Evolutionary conservation across 345 rosid species (phyloP).

Genomic region (Cardamine chenopodiifolia): DNA sequence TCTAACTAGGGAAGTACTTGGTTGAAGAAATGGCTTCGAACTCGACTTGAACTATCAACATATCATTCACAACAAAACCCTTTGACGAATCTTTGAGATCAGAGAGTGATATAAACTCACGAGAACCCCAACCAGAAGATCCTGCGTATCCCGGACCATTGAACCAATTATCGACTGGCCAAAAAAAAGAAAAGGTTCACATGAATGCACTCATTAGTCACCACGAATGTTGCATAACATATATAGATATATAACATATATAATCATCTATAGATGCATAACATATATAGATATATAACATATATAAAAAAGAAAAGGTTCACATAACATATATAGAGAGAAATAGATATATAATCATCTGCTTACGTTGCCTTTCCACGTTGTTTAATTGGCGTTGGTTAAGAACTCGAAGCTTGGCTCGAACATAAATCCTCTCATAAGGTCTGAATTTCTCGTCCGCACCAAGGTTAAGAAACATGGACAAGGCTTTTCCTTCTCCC

Average conservation of each 20-base stretch:
- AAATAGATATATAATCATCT: neutral
- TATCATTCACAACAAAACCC: constrained; percentile 26
- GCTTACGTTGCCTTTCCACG: neutral
- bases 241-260: no score
- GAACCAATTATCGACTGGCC: constrained; percentile 22
- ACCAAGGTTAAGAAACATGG: neutral
- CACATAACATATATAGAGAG: no score
- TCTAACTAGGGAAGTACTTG: constrained; percentile 23
- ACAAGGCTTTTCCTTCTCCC: constrained; percentile 21
- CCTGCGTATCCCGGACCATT: neutral
- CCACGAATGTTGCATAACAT: neutral
- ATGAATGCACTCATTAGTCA: neutral
- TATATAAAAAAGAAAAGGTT: no score
- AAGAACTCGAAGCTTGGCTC: constrained; percentile 32
- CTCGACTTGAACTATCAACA: constrained; percentile 12
- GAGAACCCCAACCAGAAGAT: neutral
- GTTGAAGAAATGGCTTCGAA: constrained; percentile 19
- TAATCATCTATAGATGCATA: no score
- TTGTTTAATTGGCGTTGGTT: constrained; percentile 5
- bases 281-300: no score
- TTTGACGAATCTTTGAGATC: constrained; percentile 28
- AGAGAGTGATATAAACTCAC: neutral
- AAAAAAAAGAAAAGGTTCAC: neutral
- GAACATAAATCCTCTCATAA: constrained; percentile 31
- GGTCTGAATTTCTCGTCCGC: constrained; percentile 15